Evolutionary conservation across 2,329 filamentous ascomycete species (phyloP).

Genomic region (Aspergillus udagawae): DNA sequence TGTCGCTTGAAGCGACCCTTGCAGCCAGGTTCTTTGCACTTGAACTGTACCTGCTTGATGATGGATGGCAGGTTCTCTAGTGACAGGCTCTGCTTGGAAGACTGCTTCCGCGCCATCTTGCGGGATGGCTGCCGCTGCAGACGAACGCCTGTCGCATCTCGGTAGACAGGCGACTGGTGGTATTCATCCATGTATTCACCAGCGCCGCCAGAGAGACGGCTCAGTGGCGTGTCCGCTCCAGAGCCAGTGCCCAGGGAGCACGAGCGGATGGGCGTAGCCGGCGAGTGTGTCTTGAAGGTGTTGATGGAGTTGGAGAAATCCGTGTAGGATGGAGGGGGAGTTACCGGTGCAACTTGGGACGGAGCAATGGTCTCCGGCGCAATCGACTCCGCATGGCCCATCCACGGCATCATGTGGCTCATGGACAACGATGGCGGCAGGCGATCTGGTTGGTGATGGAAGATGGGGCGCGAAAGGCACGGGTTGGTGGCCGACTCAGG

Average conservation of each 20-base stretch:
- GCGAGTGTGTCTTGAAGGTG: slow-evolving; percentile 34
- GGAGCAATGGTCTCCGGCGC: slow-evolving; percentile 35
- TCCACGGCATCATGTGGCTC: slow-evolving; percentile 36
- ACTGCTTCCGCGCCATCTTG: slow-evolving; percentile 27
- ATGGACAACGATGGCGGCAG: slow-evolving; percentile 34
- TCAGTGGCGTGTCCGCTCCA: slow-evolving; percentile 33
- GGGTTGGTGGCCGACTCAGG: slow-evolving; percentile 37
- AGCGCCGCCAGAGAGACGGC: slow-evolving; percentile 30
- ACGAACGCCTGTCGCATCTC: slow-evolving; percentile 24
- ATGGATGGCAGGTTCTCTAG: slow-evolving; percentile 36
- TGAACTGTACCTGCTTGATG: slow-evolving; percentile 40
- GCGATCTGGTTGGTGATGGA: slow-evolving; percentile 35
- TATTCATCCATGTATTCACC: slow-evolving; percentile 35
- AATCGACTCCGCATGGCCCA: slow-evolving; percentile 31
- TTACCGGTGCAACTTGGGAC: slow-evolving; percentile 32
- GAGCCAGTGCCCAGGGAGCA: slow-evolving; percentile 33
- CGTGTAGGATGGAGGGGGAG: slow-evolving; percentile 36
- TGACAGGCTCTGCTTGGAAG: slow-evolving; percentile 33
- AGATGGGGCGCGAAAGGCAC: slow-evolving; percentile 37
- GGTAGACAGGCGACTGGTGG: slow-evolving; percentile 30
- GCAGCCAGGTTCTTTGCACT: slow-evolving; percentile 42
- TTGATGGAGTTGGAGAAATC: slow-evolving; percentile 33
- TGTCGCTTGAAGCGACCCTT: slow-evolving; percentile 46
- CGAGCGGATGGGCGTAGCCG: slow-evolving; percentile 34
- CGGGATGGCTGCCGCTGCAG: slow-evolving; percentile 30